A percentile compares a stretch with the other conserved stretches of the same genome.
Conservation (phyloP, 1,284 basidiomycete species). For the Bjerkandera adusta region DNA sequence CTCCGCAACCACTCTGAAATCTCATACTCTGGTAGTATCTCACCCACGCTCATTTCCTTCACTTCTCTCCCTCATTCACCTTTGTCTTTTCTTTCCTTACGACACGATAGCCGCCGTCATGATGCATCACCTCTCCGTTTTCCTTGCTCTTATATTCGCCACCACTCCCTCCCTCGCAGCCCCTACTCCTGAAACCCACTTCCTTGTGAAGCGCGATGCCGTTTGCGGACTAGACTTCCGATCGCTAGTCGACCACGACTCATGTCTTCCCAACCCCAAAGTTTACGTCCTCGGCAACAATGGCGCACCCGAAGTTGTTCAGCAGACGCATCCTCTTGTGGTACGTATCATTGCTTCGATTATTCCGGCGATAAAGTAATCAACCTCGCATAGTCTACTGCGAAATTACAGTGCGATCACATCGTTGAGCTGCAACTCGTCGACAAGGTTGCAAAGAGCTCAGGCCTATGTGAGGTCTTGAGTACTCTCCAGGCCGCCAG, state of each 20-base stretch:
- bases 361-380: too few species aligned
- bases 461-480: not conserved
- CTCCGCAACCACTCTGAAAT: too few species aligned
- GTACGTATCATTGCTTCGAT: not conserved
- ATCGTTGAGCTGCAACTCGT: not conserved
- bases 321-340: not conserved
- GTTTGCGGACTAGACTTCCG: slow-evolving; percentile 1
- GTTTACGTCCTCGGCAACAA: not conserved
- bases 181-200: slow-evolving; percentile 1
- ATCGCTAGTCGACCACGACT: not conserved
- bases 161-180: slow-evolving; percentile 1
- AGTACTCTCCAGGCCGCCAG: not conserved
- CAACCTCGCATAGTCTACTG: not conserved
- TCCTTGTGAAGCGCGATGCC: not conserved
- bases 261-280: not conserved
- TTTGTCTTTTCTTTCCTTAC: not conserved
- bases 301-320: not conserved
- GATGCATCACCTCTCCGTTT: not conserved
- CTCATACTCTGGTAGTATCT: slow-evolving; percentile 5
- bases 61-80: not conserved
- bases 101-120: not conserved
- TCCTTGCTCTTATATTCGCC: not conserved
- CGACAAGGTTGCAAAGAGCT: not conserved
- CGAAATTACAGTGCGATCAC: not conserved
- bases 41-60: too few species aligned